Evolutionary conservation across 2,329 filamentous ascomycete species (phyloP).

Genomic region (Lachnellula arida): DNA sequence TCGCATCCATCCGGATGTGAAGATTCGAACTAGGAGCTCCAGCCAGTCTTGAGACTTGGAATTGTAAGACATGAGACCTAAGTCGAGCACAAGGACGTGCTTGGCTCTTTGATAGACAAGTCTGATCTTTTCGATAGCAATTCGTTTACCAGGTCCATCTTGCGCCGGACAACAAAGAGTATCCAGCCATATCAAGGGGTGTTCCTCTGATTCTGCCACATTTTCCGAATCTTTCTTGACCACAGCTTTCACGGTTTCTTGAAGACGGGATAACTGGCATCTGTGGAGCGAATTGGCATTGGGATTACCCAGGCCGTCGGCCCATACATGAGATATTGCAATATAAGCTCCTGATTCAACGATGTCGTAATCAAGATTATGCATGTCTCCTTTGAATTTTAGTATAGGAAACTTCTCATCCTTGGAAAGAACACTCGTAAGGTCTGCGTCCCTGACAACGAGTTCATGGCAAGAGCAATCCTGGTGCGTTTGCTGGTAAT

Average conservation of each 20-base stretch:
- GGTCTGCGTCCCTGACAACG: background rate
- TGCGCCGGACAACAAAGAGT: conserved; percentile 32
- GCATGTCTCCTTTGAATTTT: conserved; percentile 13
- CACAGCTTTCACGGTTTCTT: background rate
- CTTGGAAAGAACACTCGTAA: conserved; percentile 17
- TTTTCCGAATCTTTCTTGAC: background rate
- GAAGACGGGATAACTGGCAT: background rate
- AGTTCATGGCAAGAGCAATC: conserved; percentile 23
- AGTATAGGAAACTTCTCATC: conserved; percentile 12
- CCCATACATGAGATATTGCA: conserved; percentile 37
- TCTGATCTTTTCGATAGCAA: conserved; percentile 30
- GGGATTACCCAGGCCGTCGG: conserved; percentile 27
- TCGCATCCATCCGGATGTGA: conserved; percentile 37
- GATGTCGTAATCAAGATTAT: conserved; percentile 18
- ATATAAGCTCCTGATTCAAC: conserved; percentile 30
- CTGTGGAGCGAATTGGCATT: background rate
- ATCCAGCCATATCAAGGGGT: conserved; percentile 32
- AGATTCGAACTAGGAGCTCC: conserved; percentile 30
- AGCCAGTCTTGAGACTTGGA: conserved; percentile 31
- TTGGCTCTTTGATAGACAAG: conserved; percentile 27
- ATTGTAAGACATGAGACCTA: background rate
- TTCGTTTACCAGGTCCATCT: conserved; percentile 21
- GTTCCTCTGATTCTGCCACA: conserved; percentile 9
- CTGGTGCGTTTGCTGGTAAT: conserved; percentile 18
- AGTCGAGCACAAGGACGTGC: background rate